Evolutionary conservation across 23 red algal genomes (phyloP).

Genomic region (Gracilaria gracilis): DNA sequence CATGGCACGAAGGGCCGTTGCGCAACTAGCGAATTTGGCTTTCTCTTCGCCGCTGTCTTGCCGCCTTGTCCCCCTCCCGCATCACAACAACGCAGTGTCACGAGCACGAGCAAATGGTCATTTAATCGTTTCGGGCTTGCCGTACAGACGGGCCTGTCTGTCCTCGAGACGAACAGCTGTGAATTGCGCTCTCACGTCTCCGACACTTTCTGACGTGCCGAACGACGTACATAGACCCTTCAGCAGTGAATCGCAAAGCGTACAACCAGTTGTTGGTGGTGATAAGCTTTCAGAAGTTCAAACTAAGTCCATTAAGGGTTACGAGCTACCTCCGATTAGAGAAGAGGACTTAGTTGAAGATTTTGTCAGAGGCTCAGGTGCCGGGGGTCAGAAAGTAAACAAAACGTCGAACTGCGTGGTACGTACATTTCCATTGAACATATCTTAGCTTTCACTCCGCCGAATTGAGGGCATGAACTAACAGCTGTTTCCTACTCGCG

Average conservation of each 20-base stretch:
- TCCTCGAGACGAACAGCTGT: not conserved
- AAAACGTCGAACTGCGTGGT: slow-evolving; percentile 90
- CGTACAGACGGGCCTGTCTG: not conserved
- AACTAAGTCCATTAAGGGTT: not conserved
- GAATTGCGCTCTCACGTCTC: not conserved
- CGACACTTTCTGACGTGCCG: not conserved
- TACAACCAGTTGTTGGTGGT: not conserved
- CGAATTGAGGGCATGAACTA: not conserved
- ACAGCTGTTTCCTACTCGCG: not conserved
- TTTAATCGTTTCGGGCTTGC: not conserved
- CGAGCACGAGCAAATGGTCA: not conserved
- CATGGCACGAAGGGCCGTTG: not conserved
- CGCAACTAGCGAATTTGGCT: not conserved
- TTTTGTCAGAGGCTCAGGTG: slow-evolving; percentile 91
- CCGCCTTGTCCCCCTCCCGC: not conserved
- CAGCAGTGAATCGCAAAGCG: not conserved
- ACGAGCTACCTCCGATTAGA: slow-evolving; percentile 4
- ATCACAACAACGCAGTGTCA: not conserved
- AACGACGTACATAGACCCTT: not conserved
- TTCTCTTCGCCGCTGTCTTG: not conserved
- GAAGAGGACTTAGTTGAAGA: slow-evolving; percentile 89
- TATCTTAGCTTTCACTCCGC: not conserved
- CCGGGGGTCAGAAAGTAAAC: slow-evolving; percentile 97
- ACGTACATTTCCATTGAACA: not conserved
- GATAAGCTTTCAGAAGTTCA: not conserved